Evolutionary conservation across 441 rosid species (phyloP).

Genomic region (Raphanus hybrid): DNA sequence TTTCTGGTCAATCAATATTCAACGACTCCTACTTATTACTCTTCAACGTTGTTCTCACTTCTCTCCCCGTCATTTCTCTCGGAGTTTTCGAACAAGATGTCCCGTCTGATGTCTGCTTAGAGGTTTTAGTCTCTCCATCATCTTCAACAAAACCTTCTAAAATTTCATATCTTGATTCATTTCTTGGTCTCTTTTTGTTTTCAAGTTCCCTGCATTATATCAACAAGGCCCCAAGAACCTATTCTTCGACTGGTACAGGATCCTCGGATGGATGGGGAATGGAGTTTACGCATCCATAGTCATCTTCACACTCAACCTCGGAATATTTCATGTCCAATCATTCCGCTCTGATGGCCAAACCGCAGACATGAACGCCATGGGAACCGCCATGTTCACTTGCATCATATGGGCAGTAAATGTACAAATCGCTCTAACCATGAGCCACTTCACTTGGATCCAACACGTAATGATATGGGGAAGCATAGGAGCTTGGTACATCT

Average conservation of each 20-base stretch:
- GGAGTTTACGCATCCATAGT: conserved; percentile 78
- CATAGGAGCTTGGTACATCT: conserved; percentile 69
- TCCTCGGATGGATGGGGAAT: conserved; percentile 93
- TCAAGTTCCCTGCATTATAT: conserved; percentile 93
- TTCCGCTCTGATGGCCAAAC: conserved; percentile 82
- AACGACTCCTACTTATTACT: conserved; percentile 90
- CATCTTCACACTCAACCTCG: conserved; percentile 71
- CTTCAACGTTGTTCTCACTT: conserved; percentile 93
- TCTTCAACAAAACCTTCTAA: neutral
- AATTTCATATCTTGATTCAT: neutral
- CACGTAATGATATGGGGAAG: conserved; percentile 94
- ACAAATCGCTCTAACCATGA: conserved; percentile 92
- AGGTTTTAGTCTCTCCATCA: conserved; percentile 52
- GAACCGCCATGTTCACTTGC: conserved; percentile 95
- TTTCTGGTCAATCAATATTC: conserved; percentile 92
- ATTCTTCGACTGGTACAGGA: conserved; percentile 91
- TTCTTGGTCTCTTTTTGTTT: neutral
- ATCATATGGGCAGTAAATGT: conserved; percentile 87
- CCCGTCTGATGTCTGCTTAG: conserved; percentile 88
- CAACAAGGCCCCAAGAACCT: conserved; percentile 96
- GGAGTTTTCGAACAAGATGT: conserved; percentile 98
- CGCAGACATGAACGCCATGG: conserved; percentile 83
- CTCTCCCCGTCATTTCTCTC: conserved; percentile 88
- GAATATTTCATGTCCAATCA: conserved; percentile 69
- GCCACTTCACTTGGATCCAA: conserved; percentile 99